Evolutionary conservation across 148 eudicot genomes (phyloP).

Genomic region (Gaultheria prostrata): DNA sequence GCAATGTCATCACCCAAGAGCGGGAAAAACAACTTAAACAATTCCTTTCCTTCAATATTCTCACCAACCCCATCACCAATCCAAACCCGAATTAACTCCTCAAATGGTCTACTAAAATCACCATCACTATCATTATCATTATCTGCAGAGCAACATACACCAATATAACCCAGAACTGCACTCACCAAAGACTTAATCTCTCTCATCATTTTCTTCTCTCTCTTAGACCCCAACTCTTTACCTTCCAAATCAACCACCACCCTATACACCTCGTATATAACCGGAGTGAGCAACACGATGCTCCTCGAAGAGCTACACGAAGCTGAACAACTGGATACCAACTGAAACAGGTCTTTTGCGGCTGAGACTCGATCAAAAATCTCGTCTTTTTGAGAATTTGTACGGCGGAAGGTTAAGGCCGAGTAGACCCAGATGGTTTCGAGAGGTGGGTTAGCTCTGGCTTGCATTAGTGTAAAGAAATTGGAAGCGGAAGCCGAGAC

Average conservation of each 20-base stretch:
- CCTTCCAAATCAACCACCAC: slow-evolving; percentile 29
- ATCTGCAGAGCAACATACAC: slow-evolving; percentile 31
- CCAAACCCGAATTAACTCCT: slow-evolving; percentile 51
- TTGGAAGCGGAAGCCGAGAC: slow-evolving; percentile 18
- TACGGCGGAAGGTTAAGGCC: slow-evolving; percentile 24
- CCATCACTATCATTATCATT: slow-evolving; percentile 17
- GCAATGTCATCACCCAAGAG: slow-evolving; percentile 32
- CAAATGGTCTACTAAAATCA: slow-evolving; percentile 35
- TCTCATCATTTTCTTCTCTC: slow-evolving; percentile 40
- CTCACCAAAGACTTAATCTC: slow-evolving; percentile 41
- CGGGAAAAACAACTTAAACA: slow-evolving; percentile 40
- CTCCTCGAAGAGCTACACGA: slow-evolving; percentile 34
- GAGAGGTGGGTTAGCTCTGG: slow-evolving; percentile 39
- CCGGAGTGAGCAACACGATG: slow-evolving; percentile 46
- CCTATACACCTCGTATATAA: slow-evolving; percentile 32
- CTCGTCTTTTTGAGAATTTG: slow-evolving; percentile 15
- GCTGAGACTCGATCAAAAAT: slow-evolving; percentile 28
- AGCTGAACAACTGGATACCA: slow-evolving; percentile 33
- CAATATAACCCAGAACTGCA: slow-evolving; percentile 41
- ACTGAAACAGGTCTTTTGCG: slow-evolving; percentile 36
- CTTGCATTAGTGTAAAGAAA: slow-evolving; percentile 36
- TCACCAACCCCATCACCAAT: slow-evolving; percentile 16
- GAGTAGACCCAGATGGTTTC: slow-evolving; percentile 62
- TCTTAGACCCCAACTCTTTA: slow-evolving; percentile 32
- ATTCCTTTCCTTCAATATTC: slow-evolving; percentile 9